Evolutionary conservation across 1,284 basidiomycete genomes (phyloP).

Genomic region (Microstroma glucosiphilum): DNA sequence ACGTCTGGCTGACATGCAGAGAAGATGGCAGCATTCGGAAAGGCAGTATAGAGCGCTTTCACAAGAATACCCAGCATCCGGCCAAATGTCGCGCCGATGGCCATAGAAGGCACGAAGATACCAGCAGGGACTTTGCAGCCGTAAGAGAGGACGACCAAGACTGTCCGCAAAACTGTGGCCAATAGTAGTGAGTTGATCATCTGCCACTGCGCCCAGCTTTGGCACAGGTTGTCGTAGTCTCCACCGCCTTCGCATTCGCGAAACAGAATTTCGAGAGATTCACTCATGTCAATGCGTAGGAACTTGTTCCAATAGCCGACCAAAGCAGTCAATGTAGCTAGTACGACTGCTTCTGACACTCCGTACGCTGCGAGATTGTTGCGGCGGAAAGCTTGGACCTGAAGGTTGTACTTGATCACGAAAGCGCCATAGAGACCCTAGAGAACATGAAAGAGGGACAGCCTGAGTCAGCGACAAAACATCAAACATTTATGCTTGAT

Average conservation of each 20-base stretch:
- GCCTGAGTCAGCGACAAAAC: slow-evolving; percentile 3
- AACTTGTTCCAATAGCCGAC: slow-evolving; percentile 93
- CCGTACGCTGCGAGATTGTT: slow-evolving; percentile 78
- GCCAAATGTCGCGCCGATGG: slow-evolving; percentile 89
- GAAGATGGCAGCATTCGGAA: slow-evolving; percentile 77
- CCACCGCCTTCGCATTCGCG: slow-evolving; percentile 92
- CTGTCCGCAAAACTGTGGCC: slow-evolving; percentile 80
- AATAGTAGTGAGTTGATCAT: slow-evolving; percentile 87
- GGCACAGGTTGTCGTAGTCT: slow-evolving; percentile 85
- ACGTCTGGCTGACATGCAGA: slow-evolving; percentile 81
- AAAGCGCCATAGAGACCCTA: slow-evolving; percentile 93
- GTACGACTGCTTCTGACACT: slow-evolving; percentile 77
- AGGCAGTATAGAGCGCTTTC: slow-evolving; percentile 83
- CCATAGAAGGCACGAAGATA: slow-evolving; percentile 97
- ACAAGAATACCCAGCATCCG: slow-evolving; percentile 91
- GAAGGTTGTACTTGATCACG: slow-evolving; percentile 92
- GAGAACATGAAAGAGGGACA: too few relatives aligned
- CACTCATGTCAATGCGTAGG: slow-evolving; percentile 94
- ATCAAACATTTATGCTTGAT: background rate
- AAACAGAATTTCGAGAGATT: slow-evolving; percentile 92
- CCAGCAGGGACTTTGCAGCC: slow-evolving; percentile 95
- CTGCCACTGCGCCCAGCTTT: slow-evolving; percentile 90
- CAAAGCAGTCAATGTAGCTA: slow-evolving; percentile 82
- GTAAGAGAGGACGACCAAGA: slow-evolving; percentile 84
- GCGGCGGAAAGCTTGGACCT: slow-evolving; percentile 85